These are phyloP conservation scores for Boehmeria nivea DNA, from an alignment of 306 rosid genomes.

Conservation along the genomic window DNA sequence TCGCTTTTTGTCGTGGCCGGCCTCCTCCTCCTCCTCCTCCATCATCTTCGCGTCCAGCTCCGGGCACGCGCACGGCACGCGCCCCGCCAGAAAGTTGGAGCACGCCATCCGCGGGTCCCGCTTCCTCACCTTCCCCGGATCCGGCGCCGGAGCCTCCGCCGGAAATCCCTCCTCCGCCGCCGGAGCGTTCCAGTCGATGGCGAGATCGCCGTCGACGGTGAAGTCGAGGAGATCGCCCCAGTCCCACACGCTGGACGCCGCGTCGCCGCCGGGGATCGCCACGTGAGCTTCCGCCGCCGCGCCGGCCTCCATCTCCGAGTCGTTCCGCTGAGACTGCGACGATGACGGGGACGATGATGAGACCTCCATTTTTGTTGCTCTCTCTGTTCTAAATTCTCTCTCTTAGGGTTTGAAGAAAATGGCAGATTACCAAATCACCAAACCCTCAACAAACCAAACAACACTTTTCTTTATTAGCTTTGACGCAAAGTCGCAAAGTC, in stretches of 20 bases:
- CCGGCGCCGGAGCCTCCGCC: conserved; percentile 5
- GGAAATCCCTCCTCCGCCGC: conserved; percentile 1
- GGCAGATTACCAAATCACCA: conserved; percentile 14
- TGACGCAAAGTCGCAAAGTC: background rate
- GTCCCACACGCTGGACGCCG: conserved; percentile 45
- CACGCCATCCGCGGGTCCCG: conserved; percentile 87
- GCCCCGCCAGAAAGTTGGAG: conserved; percentile 82
- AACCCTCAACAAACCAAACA: conserved; percentile 2
- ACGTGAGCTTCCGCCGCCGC: too few relatives aligned
- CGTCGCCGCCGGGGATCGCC: conserved; percentile 18
- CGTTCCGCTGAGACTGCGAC: background rate
- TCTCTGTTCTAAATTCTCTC: background rate
- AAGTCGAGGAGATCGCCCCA: conserved; percentile 54
- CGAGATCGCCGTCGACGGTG: conserved; percentile 31
- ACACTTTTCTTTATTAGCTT: too few relatives aligned
- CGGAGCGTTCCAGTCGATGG: conserved; percentile 19
- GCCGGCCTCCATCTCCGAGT: conserved; percentile 32
- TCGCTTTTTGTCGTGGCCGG: conserved; percentile 63
- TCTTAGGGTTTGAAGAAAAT: background rate
- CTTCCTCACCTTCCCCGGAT: conserved; percentile 46
- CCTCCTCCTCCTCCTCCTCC: conserved; percentile 53
- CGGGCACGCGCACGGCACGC: conserved; percentile 90
- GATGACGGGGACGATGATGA: conserved; percentile 7
- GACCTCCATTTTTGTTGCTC: background rate
- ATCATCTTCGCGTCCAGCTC: conserved; percentile 58